Base-by-base conservation (phyloP, 208 protist species). In the Trypanosoma avium region DNA sequence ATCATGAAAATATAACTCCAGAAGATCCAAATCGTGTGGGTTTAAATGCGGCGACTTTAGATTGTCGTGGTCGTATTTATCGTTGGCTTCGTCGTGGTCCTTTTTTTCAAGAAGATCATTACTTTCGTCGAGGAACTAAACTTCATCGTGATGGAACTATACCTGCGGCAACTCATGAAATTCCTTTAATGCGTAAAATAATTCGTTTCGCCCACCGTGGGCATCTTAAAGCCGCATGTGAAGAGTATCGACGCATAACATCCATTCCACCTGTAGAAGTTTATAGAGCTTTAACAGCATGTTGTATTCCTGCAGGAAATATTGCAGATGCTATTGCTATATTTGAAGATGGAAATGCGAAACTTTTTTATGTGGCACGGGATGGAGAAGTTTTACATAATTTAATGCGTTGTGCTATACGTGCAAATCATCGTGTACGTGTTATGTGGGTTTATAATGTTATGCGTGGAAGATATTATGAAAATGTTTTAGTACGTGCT, bases 371-470 rank as follows among this genome's bases (percentile, higher is more conserved):
- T 71, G 83, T 92, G 7, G 78, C 86, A 1, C 75, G 90, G 4
- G 90, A 95, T 73, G 90, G 86, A 10, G 90, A 95, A 58, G 86
- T 93, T 24, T 64, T 95, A 46, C 61, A 85, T 58, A 90, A 95
- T 58, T 21, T 95, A 15, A 81, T 95, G 81, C 80, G 79, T 8
- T 92, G 84, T 58, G 90, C 90, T 17, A 84, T 95, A 49, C 69
- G 70, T 19, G 90, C 90, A 30, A 66, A 78, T 61, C 82, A 93
- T 70, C 86, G 86, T 13, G 83, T 84, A 54, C 86, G 90, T 17
- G 81, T 95, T 29, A 92, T 95, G 86, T 95, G 90, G 87, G 85
- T 93, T 1, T 90, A 90, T 72, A 93, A 93, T 68, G 65, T 87
- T 3, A 90, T 93, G 85, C 82, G 88, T 5, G 90, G 90, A 13